A percentile compares a stretch with the other conserved stretches of the same genome.
Conservation (phyloP, 2,329 filamentous ascomycete species). For the Phialophora expanda region DNA sequence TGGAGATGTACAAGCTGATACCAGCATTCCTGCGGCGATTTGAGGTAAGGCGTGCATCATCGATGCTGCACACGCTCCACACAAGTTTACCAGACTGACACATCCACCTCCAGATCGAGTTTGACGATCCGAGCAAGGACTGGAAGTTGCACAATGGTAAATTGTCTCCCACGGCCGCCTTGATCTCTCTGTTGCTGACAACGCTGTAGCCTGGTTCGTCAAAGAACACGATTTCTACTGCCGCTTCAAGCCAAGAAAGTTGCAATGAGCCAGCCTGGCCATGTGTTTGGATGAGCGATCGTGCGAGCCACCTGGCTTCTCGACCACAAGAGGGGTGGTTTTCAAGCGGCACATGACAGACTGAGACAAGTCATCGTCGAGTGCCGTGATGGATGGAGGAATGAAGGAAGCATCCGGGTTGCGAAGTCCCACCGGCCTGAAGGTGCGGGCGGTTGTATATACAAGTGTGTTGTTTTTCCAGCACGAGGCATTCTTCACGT, state of each 20-base stretch:
- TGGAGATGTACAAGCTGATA: conserved; percentile 43
- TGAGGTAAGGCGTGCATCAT: conserved; percentile 28
- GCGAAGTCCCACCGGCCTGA: not conserved
- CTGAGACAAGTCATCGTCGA: not conserved
- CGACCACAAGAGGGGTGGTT: not conserved
- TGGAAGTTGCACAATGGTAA: conserved; percentile 40
- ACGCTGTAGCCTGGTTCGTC: conserved; percentile 58
- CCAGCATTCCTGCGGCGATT: conserved; percentile 39
- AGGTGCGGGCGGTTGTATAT: not conserved
- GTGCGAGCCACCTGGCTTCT: not conserved
- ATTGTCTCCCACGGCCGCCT: not conserved
- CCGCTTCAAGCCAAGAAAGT: conserved; percentile 34
- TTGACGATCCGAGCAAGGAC: conserved; percentile 36
- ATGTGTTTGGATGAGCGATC: not conserved
- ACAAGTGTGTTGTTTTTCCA: not conserved
- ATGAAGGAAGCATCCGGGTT: not conserved
- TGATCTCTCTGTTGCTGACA: not conserved
- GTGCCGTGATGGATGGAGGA: not conserved
- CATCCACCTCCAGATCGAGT: conserved; percentile 48
- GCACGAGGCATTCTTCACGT: not conserved
- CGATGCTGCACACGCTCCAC: not conserved
- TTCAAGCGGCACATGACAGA: not conserved
- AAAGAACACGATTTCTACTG: conserved; percentile 45
- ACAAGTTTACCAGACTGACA: conserved; percentile 25
- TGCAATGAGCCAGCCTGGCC: conserved; percentile 12